Evolutionary conservation across 441 rosid species (phyloP).

Genomic region (Gossypium gossypioides): DNA sequence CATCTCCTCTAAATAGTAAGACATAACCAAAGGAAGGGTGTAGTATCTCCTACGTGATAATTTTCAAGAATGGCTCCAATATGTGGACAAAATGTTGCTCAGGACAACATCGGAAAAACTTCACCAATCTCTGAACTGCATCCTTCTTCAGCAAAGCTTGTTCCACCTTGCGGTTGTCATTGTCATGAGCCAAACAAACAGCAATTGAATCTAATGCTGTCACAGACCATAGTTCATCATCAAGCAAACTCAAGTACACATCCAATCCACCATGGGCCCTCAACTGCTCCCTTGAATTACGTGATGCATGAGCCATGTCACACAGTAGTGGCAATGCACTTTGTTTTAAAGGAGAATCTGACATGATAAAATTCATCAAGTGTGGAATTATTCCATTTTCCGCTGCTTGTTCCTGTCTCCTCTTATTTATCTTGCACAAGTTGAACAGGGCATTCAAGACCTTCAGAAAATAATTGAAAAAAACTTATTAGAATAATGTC

Average conservation of each 20-base stretch:
- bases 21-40: neutral
- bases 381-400: conserved; percentile 98
- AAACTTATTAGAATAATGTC: conserved; percentile 3
- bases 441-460: conserved; percentile 88
- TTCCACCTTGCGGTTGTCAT: conserved; percentile 86
- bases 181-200: conserved; percentile 96
- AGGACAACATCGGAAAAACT: conserved; percentile 82
- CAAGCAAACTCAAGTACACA: conserved; percentile 85
- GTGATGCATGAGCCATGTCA: conserved; percentile 99
- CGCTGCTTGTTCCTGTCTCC: conserved; percentile 98
- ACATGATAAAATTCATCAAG: conserved; percentile 72
- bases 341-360: conserved; percentile 72
- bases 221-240: conserved; percentile 76
- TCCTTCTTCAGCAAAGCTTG: conserved; percentile 83
- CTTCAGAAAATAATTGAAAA: conserved; percentile 25
- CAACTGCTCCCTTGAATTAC: conserved; percentile 94
- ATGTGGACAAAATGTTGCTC: conserved; percentile 92
- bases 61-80: conserved; percentile 96
- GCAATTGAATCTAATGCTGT: conserved; percentile 97
- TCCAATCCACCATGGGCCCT: conserved; percentile 95
- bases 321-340: conserved; percentile 81
- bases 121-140: conserved; percentile 76
- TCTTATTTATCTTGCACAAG: conserved; percentile 94
- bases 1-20: neutral
- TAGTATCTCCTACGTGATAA: conserved; percentile 53